Evolutionary conservation across 2,329 filamentous ascomycete species (phyloP).

Genomic region (Stachybotrys echinatus): DNA sequence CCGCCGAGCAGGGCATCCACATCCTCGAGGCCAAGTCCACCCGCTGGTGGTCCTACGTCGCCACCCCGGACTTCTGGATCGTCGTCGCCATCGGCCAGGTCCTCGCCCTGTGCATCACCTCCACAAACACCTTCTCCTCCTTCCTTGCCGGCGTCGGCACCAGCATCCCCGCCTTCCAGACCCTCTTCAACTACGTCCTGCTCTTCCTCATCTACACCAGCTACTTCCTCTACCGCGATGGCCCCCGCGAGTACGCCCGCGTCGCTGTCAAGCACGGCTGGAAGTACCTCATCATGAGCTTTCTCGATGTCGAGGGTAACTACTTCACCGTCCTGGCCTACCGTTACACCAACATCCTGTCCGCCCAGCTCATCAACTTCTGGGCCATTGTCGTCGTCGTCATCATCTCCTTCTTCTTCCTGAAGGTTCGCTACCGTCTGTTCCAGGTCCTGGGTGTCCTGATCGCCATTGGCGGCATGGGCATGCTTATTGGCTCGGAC

Average conservation of each 20-base stretch:
- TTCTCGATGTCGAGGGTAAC: conserved; percentile 93
- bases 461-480: conserved; percentile 85
- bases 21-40: conserved; percentile 48
- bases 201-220: conserved; percentile 77
- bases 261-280: conserved; percentile 70
- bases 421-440: conserved; percentile 84
- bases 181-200: conserved; percentile 88
- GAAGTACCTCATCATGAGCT: conserved; percentile 90
- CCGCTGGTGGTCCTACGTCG: conserved; percentile 69
- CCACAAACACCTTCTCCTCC: conserved; percentile 83
- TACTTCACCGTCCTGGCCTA: conserved; percentile 97
- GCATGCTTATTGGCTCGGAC: conserved; percentile 80
- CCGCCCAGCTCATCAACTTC: conserved; percentile 94
- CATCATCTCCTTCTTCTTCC: conserved; percentile 71
- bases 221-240: conserved; percentile 74
- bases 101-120: conserved; percentile 83
- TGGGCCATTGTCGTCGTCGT: conserved; percentile 97
- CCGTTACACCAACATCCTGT: conserved; percentile 84
- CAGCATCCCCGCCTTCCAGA: conserved; percentile 91
- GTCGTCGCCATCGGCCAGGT: conserved; percentile 77
- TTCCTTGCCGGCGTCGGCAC: conserved; percentile 63
- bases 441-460: conserved; percentile 84
- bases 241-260: conserved; percentile 61
- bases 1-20: conserved; percentile 46
- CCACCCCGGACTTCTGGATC: conserved; percentile 82